phyloP scores from a whole-genome alignment of 768 basidiomycete species.

The Mycena vitilis region DNA sequence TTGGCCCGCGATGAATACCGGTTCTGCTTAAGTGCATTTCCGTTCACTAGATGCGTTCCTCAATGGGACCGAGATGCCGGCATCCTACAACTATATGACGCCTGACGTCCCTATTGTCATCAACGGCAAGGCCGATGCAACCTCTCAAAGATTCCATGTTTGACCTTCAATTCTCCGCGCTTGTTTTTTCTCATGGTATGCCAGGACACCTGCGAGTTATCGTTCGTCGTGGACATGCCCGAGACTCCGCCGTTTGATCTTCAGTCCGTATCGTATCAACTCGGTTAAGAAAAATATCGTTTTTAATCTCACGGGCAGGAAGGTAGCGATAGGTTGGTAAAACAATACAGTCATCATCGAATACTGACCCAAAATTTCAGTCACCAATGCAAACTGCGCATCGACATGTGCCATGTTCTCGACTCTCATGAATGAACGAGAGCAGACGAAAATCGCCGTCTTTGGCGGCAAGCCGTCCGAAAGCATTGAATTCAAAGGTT shows the following conservation, averaged over 20 bases:
- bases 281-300: not conserved
- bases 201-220: slow-evolving; percentile 58
- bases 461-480: slow-evolving; percentile 69
- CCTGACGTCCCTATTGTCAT: slow-evolving; percentile 55
- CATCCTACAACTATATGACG: slow-evolving; percentile 56
- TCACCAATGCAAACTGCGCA: slow-evolving; percentile 62
- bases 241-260: slow-evolving; percentile 59
- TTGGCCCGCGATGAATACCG: not conserved
- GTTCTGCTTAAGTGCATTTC: not conserved
- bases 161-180: slow-evolving; percentile 31
- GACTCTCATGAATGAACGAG: slow-evolving; percentile 69
- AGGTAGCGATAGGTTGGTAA: slow-evolving; percentile 57
- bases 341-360: no score
- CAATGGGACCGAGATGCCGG: slow-evolving; percentile 55
- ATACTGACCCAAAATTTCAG: slow-evolving; percentile 33
- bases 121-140: slow-evolving; percentile 57
- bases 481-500: slow-evolving; percentile 63
- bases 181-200: not conserved
- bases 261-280: slow-evolving; percentile 37
- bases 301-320: slow-evolving; percentile 41
- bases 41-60: slow-evolving; percentile 57
- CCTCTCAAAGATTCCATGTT: slow-evolving; percentile 63
- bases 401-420: slow-evolving; percentile 75
- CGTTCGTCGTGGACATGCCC: slow-evolving; percentile 54
- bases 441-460: slow-evolving; percentile 62